phyloP scores from a whole-genome alignment of 1,284 basidiomycete genomes.

The Exobasidium rhododendri region DNA sequence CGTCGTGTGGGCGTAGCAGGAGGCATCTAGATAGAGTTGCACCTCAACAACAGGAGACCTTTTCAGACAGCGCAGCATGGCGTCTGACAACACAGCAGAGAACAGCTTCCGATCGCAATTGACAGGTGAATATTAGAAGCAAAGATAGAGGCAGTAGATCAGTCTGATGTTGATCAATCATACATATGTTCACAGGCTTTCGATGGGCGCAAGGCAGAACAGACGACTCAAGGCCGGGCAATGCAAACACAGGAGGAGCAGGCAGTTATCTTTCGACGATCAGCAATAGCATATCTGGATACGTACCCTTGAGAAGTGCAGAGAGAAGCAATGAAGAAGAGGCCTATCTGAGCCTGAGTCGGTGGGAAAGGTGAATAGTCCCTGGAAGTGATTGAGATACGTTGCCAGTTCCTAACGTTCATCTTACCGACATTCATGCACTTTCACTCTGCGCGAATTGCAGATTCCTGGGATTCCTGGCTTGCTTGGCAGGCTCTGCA shows the following conservation, averaged over 20 bases:
- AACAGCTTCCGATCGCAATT: conserved; percentile 6
- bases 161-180: neutral
- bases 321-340: conserved; percentile 91
- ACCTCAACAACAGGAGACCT: too few relatives aligned
- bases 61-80: neutral
- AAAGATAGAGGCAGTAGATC: neutral
- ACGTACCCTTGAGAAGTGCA: conserved; percentile 79
- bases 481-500: conserved; percentile 80
- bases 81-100: neutral
- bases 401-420: neutral
- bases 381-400: conserved; percentile 15
- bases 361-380: conserved; percentile 46
- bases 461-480: conserved; percentile 80
- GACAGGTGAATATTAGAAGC: neutral
- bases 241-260: conserved; percentile 10
- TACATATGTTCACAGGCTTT: conserved; percentile 23
- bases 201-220: conserved; percentile 44
- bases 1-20: too few relatives aligned
- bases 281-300: conserved; percentile 54
- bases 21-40: too few relatives aligned
- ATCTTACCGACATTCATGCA: neutral
- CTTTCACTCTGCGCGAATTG: neutral
- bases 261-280: conserved; percentile 14
- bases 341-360: conserved; percentile 64
- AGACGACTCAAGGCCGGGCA: conserved; percentile 29